Evolutionary conservation across 1,284 basidiomycete species (phyloP), one percentile per base, ranked within the genome.

Genomic region (Abortiporus biennis): DNA sequence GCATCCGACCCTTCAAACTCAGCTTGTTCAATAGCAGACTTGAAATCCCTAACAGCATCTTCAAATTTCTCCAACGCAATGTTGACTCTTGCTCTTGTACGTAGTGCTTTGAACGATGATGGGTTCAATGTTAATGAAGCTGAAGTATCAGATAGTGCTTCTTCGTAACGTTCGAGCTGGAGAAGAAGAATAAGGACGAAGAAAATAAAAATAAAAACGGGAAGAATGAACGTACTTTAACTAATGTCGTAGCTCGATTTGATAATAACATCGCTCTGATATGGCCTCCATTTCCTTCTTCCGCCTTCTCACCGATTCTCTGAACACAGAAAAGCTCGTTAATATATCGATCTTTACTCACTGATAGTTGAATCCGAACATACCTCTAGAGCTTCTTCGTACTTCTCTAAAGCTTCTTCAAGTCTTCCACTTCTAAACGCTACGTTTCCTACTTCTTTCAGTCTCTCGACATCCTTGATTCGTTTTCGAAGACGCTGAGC

Each of bases 361-460:
- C 15, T 15, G 17, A 8, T 19, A n/a, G 17, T 15, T 39, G 17
- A n/a, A n/a, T n/a, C n/a, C n/a, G n/a, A 13, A 51, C 67, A 42
- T 38, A 78, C 78, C 38, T 85, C 81, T 11, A 92, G 62, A 3
- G 85, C 78, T 48, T 85, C 81, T 1, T 67, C 66, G 52, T 92
- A 92, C 54, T 75, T 80, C 4, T 72, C 67, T 1, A 84, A 63
- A 0, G 92, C 92, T 31, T 84, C 80, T 23, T 72, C 53, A 24
- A 80, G 64, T 45, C 71, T 68, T 1, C 73, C 73, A 0, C 58
- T 46, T 62, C 92, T 92, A 68, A 94, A 94, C 1, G 77, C 72
- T 0, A 61, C 56, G 54, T 94, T 94, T 0, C 91, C 91, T 49
- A 89, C 86, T 47, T 92, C 89, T 57, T 94, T 94, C 36, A 86